Base-by-base conservation (phyloP, 176 grass and related monocot species). In the Avena insularis region DNA sequence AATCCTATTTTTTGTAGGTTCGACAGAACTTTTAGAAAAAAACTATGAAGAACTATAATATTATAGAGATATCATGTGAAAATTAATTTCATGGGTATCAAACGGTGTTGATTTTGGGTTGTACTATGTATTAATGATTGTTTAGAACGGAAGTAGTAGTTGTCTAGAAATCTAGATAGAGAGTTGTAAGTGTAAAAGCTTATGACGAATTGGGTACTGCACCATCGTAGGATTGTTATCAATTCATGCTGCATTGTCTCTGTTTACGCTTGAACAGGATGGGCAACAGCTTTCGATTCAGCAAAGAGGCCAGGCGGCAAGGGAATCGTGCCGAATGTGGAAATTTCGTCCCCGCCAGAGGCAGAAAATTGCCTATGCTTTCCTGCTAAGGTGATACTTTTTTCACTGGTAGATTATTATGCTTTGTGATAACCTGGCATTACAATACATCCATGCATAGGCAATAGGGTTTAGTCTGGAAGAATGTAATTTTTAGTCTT, bases 231-330 rank as follows among this genome's bases (percentile, higher is more conserved):
- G 35, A 45, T 27, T 23, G 21, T 43, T 79, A 33, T 38, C 55
- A 14, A 16, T 79, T 53, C 58, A 7, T 78, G 20, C 1, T 33
- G 49, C 1, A 6, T 38, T n/a, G 29, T 55, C 62, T 56, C 31
- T 78, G 33, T 67, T 86, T 76, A 84, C 25, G 43, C 35, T 75
- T 80, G 9, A 64, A 8, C 81, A 91, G 89, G 84, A 75, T 11
- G 55, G 6, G 75, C 48, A 67, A 69, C 83, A 75, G 87, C 47
- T 63, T 48, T 77, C 76, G 2, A 59, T 54, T 80, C 79, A 6
- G 36, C 15, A 20, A 73, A 17, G 71, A 87, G 84, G 58, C 23
- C 40, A 57, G 55, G 4, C n/a, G 85, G 82, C 15, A 60, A 20
- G 46, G 80, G 23, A 35, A 53, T 61, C 65, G 15, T 17, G 36